Conservation (phyloP, 208 protist genomes). For the Acanthamoeba polyphaga region DNA sequence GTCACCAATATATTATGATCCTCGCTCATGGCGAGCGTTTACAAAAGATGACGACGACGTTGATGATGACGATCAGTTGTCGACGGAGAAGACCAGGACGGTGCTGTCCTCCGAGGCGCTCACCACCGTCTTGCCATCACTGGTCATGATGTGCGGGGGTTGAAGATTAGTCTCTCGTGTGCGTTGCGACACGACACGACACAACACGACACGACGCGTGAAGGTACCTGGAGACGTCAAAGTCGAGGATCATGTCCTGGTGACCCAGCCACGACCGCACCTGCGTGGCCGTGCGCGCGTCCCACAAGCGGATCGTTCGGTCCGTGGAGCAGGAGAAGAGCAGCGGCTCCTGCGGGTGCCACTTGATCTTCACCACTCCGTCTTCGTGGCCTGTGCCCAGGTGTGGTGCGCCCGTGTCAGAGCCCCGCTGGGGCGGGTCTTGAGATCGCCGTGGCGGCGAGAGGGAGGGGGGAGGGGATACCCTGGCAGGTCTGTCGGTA, state of each 20-base stretch:
- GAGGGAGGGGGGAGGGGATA: not conserved
- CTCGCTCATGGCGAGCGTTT: too few species aligned
- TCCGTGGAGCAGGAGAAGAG: slow-evolving; percentile 56
- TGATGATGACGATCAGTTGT: not conserved
- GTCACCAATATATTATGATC: too few species aligned
- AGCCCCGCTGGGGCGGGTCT: not conserved
- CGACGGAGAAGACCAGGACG: not conserved
- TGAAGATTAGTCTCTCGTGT: not conserved
- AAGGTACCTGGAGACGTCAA: slow-evolving; percentile 50
- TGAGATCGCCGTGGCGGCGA: too few species aligned
- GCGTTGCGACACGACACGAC: not conserved
- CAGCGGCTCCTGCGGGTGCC: slow-evolving; percentile 52
- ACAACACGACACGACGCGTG: not conserved
- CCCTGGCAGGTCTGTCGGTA: slow-evolving; percentile 32
- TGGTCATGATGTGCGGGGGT: not conserved
- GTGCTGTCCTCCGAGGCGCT: slow-evolving; percentile 47
- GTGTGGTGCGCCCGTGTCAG: not conserved
- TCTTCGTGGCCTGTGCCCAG: slow-evolving; percentile 29
- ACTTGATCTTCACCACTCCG: slow-evolving; percentile 57
- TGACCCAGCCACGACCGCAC: slow-evolving; percentile 42
- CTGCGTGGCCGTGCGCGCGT: not conserved
- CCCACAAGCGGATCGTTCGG: slow-evolving; percentile 46
- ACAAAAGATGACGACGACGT: too few species aligned
- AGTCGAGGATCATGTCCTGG: slow-evolving; percentile 64
- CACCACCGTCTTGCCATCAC: slow-evolving; percentile 26